Base-by-base conservation (phyloP, 148 eudicot genomes). In the Nepenthes mirabilis region DNA sequence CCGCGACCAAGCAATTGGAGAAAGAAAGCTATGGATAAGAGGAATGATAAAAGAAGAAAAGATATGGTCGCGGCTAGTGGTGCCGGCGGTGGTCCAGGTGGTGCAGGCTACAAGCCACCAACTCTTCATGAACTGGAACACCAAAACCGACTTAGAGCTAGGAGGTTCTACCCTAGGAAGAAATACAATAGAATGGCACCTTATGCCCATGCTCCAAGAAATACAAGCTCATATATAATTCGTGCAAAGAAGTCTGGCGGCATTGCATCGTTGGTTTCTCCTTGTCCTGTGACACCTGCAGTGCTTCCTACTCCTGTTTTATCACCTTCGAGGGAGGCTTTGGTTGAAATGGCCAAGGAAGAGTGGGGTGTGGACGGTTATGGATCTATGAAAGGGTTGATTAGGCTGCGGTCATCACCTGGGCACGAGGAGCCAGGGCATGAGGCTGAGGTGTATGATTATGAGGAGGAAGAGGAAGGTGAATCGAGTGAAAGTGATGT, bases 291-390 rank as follows among this genome's bases (percentile, higher is more conserved):
- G 53, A 93, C 98, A 0, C 98, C 98, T 9, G 85, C 95, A 0
- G 96, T 93, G 55, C 77, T 93, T 34, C 95, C 96, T 1, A 93
- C 99, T 0, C 98, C 98, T 0, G 79, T 75, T 13, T 88, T 93
- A 56, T 93, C 99, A 0, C 96, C 98, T 0, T 88, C 96, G 0
- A 86, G 84, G 57, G 96, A 93, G 78, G 85, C 82, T 10, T 67
- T 88, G 68, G 98, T 84, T 57, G 98, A 91, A 57, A 91, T 80
- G 90, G 98, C 98, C 1, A 91, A 91, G 65, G 98, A 88, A 63
- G 98, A 93, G 71, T 93, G 96, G 99, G 98, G 99, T 2, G 99
- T 93, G 6, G 96, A 93, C 70, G 99, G 99, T 33, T 93, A 93
- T 70, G 99, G 99, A 6, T 86, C 95, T 0, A 93, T 93, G 99